Percentiles rank a stretch among this genome's conserved stretches.
Evolutionary conservation across 441 rosid genomes (phyloP).

Genomic region (Gossypium laxum): DNA sequence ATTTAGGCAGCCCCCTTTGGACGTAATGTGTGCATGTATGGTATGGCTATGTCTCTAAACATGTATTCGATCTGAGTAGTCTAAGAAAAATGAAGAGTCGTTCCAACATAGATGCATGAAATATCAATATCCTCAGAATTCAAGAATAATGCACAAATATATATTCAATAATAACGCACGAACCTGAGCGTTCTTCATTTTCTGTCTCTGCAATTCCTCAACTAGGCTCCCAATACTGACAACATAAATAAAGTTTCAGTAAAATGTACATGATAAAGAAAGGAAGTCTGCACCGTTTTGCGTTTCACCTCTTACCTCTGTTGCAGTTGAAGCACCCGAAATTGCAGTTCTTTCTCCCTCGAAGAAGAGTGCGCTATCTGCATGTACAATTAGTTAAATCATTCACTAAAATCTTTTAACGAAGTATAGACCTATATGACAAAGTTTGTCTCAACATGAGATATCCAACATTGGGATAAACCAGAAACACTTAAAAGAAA

Average conservation of each 20-base stretch:
- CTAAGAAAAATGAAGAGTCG: no score
- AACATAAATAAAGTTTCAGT: constrained; percentile 20
- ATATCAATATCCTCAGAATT: no score
- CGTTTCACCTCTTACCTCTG: constrained; percentile 43
- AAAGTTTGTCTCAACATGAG: background rate
- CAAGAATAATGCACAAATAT: no score
- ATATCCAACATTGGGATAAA: background rate
- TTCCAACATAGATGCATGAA: no score
- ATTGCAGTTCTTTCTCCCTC: constrained; percentile 65
- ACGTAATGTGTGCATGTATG: no score
- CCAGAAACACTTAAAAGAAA: background rate
- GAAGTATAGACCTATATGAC: background rate
- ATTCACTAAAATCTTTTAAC: background rate
- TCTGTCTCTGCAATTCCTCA: constrained; percentile 72
- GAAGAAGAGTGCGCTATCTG: constrained; percentile 45
- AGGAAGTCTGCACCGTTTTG: background rate
- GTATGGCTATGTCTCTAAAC: no score
- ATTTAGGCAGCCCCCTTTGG: no score
- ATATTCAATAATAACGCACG: constrained; percentile 10
- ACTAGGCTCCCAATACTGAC: constrained; percentile 45
- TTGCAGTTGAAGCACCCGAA: constrained; percentile 56
- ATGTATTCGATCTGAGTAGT: no score
- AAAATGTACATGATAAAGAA: background rate
- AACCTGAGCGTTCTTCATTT: constrained; percentile 65
- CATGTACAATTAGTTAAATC: constrained; percentile 15